Evolutionary conservation across 768 basidiomycete genomes (phyloP).

Genomic region (Xerocomus potaroensis): DNA sequence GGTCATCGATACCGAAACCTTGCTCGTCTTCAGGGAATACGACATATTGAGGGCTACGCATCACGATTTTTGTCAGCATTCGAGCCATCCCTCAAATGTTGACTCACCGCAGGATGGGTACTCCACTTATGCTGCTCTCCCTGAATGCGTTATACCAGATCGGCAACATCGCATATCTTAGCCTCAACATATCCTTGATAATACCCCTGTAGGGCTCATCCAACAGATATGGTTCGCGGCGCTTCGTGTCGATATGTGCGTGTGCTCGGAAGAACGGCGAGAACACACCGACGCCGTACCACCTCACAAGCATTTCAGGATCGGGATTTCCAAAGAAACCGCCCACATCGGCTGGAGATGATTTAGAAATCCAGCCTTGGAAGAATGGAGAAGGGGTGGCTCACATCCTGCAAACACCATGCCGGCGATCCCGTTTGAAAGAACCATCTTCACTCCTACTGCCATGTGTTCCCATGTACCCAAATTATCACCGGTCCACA

Average conservation of each 20-base stretch:
- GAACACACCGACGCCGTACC: conserved; percentile 96
- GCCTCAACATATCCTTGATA: conserved; percentile 68
- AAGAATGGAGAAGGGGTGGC: conserved; percentile 28
- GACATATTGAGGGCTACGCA: conserved; percentile 88
- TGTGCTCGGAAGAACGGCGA: conserved; percentile 98
- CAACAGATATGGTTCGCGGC: conserved; percentile 90
- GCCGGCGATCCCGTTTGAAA: conserved; percentile 83
- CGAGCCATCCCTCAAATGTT: not conserved
- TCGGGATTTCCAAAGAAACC: conserved; percentile 98
- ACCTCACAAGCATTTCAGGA: conserved; percentile 90
- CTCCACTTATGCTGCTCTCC: conserved; percentile 75
- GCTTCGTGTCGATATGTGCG: conserved; percentile 96
- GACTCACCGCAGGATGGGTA: conserved; percentile 76
- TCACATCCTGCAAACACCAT: conserved; percentile 89
- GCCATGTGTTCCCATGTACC: conserved; percentile 98
- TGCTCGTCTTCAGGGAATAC: conserved; percentile 84
- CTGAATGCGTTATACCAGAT: conserved; percentile 98
- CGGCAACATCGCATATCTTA: conserved; percentile 84
- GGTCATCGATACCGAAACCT: conserved; percentile 90
- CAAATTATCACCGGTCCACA: conserved; percentile 99
- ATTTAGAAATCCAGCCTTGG: not conserved
- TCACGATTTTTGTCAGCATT: not conserved
- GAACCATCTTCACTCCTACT: conserved; percentile 89
- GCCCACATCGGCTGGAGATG: conserved; percentile 84
- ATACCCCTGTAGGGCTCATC: conserved; percentile 88